Base-by-base conservation (phyloP, 2,329 filamentous ascomycete species). In the Coniochaeta sp. region DNA sequence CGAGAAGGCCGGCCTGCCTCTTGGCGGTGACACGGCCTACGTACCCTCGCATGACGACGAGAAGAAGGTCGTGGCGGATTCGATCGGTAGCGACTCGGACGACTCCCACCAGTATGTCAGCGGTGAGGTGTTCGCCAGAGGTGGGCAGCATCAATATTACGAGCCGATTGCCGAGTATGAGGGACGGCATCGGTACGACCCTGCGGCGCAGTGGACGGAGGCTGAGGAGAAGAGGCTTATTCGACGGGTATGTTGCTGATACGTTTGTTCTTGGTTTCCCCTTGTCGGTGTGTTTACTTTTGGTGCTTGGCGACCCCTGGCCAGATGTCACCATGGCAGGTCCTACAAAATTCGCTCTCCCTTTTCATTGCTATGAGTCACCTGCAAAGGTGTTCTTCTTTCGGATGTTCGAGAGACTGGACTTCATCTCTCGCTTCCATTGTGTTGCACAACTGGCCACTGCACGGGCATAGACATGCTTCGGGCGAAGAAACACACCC, bases 121-220 rank as follows among this genome's bases (percentile, higher is more conserved):
- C n/a, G 47, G 47, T n/a, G 47, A 49, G 8, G 54, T 54, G 14
- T 54, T 54, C 26, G 56, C 56, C 6, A 38, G 52, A 13, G 56
- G 56, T 22, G 55, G 53, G 27, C 50, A 50, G 10, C 45, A 24
- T 8, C 46, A 22, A 9, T 55, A 51, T 38, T 79, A 79, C 56
- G 70, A 71, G 53, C 78, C 78, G 0, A 75, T 80, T n/a, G 71
- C 72, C 2, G 65, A 65, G 6, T 84, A 82, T 58, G 81, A 85
- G 58, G 79, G 79, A 3, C 64, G 71, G 8, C 81, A 84, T 63
- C 71, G 80, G 48, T 84, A 76, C 60, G 80, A 85, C 57, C 79
- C 80, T 0, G 61, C 69, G 1, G 79, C 76, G 45, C 67, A 73
- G 42, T 85, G 81, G 81, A 75, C 75, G 2, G 64, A 70, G 10